phyloP scores from a whole-genome alignment of 148 eudicot species.

The Vaccinium darrowii region DNA sequence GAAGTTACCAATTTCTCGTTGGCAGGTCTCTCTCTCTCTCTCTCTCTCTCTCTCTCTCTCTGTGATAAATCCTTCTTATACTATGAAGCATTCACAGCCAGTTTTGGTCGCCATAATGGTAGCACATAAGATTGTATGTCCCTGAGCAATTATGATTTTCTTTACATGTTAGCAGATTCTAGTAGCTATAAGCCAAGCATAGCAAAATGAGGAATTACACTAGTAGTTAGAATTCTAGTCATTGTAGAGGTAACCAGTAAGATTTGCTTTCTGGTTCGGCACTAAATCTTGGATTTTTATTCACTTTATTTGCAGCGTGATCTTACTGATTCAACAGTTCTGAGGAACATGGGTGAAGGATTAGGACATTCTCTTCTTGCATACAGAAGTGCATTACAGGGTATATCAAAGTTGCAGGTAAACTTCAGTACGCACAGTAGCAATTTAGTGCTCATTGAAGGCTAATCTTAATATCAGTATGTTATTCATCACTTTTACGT shows the following conservation, averaged over 20 bases:
- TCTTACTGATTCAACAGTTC: constrained; percentile 93
- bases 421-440: not conserved
- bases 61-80: not conserved
- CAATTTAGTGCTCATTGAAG: not conserved
- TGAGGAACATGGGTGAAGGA: constrained; percentile 89
- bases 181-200: not conserved
- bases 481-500: not conserved
- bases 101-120: not conserved
- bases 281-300: not conserved
- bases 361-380: constrained; percentile 84
- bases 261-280: not conserved
- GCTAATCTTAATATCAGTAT: not conserved
- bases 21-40: constrained; percentile 60
- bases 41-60: not conserved
- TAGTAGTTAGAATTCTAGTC: not conserved
- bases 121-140: not conserved
- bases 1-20: constrained; percentile 89
- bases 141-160: not conserved
- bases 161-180: not conserved
- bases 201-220: not conserved
- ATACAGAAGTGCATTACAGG: constrained; percentile 75
- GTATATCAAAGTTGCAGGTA: constrained; percentile 89
- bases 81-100: constrained; percentile 1
- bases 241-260: not conserved
- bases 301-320: constrained; percentile 64